These are phyloP conservation scores for Cercospora citrullina DNA, from an alignment of 2,329 filamentous ascomycete species.

Conservation along the genomic window DNA sequence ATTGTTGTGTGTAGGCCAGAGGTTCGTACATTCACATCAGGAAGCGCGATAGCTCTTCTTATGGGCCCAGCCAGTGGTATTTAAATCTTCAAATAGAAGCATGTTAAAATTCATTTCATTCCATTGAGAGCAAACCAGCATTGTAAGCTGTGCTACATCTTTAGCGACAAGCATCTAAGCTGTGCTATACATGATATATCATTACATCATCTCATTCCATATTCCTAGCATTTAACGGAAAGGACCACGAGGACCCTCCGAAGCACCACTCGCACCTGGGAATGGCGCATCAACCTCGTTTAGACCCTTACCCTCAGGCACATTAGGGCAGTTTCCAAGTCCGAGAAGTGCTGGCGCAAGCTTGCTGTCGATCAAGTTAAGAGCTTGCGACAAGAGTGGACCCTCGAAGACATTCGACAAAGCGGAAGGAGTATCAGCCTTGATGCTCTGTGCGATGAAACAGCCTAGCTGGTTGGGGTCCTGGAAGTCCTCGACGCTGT, in stretches of 20 bases:
- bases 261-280: constrained; percentile 20
- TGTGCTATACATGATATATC: neutral
- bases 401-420: constrained; percentile 28
- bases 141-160: no score
- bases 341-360: constrained; percentile 22
- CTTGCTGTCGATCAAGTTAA: constrained; percentile 16
- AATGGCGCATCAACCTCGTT: constrained; percentile 17
- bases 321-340: constrained; percentile 24
- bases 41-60: no score
- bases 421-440: constrained; percentile 28
- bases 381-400: constrained; percentile 16
- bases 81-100: no score
- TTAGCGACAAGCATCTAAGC: neutral
- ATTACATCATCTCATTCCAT: neutral
- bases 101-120: no score
- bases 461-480: constrained; percentile 30
- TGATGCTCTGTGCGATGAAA: constrained; percentile 31
- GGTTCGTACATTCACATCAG: no score
- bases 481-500: constrained; percentile 25
- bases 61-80: no score
- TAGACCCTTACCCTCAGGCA: constrained; percentile 24
- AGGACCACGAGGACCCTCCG: constrained; percentile 14
- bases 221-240: constrained; percentile 5
- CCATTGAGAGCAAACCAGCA: no score
- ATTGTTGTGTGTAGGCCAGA: no score